These are phyloP conservation scores for Herpetospermum pedunculosum DNA, from an alignment of 306 rosid species.

Conservation along the genomic window DNA sequence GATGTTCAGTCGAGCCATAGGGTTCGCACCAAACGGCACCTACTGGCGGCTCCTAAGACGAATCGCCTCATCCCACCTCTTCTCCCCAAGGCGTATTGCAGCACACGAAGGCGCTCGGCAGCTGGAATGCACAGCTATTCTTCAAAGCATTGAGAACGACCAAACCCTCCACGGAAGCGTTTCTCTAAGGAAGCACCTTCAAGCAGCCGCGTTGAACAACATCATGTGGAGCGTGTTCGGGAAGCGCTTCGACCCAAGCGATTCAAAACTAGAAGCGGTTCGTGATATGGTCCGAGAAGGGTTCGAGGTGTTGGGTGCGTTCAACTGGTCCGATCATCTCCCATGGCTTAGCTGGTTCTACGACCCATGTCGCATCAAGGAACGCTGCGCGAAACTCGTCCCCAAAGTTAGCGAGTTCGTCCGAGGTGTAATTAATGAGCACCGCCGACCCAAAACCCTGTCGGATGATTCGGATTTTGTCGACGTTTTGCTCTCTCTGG, in stretches of 20 bases:
- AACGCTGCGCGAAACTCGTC: constrained; percentile 35
- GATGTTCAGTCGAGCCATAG: constrained; percentile 44
- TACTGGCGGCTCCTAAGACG: constrained; percentile 41
- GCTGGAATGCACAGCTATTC: constrained; percentile 27
- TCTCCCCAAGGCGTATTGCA: constrained; percentile 28
- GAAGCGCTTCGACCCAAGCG: constrained; percentile 12
- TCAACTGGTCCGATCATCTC: constrained; percentile 41
- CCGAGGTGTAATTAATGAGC: constrained; percentile 22
- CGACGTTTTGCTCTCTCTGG: constrained; percentile 35
- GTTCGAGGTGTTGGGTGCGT: constrained; percentile 41
- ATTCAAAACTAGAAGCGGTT: constrained; percentile 9
- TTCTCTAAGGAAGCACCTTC: constrained; percentile 24
- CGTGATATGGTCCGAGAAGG: constrained; percentile 38
- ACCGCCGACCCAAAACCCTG: constrained; percentile 7
- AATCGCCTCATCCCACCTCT: constrained; percentile 42
- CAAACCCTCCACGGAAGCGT: constrained; percentile 10
- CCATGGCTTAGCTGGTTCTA: constrained; percentile 33
- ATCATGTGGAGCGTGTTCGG: constrained; percentile 47
- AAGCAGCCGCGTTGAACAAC: constrained; percentile 29
- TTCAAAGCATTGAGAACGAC: constrained; percentile 15
- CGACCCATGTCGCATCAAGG: constrained; percentile 23
- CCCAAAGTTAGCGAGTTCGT: constrained; percentile 35
- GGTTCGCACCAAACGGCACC: constrained; percentile 44
- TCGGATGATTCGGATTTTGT: constrained; percentile 38
- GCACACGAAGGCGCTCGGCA: constrained; percentile 36